Conservation (phyloP, 1,284 basidiomycete species). For the Mycocalia duriaeana region DNA sequence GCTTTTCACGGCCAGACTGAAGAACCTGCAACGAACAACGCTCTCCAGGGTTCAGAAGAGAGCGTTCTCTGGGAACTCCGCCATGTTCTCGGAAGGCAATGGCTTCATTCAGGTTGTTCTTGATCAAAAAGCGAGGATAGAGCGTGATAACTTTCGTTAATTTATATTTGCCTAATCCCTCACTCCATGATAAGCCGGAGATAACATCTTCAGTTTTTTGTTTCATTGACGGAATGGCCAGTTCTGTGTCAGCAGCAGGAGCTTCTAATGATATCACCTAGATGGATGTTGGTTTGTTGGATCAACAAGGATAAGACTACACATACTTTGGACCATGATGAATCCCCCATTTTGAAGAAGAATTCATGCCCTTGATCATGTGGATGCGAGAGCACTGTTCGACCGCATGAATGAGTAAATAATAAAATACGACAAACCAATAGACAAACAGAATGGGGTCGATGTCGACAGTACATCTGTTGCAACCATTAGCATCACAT, state of each 20-base stretch:
- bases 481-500: too few relatives aligned
- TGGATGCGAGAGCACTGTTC: slow-evolving; percentile 89
- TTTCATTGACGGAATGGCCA: slow-evolving; percentile 68
- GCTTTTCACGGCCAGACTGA: slow-evolving; percentile 60
- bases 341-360: slow-evolving; percentile 81
- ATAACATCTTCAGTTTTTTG: slow-evolving; percentile 79
- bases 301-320: too few relatives aligned
- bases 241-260: slow-evolving; percentile 83
- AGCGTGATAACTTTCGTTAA: slow-evolving; percentile 92
- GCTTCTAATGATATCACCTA: slow-evolving; percentile 88
- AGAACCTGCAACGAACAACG: slow-evolving; percentile 70
- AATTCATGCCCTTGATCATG: slow-evolving; percentile 83
- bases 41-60: slow-evolving; percentile 65
- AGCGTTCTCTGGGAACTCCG: slow-evolving; percentile 63
- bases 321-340: slow-evolving; percentile 83
- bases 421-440: slow-evolving; percentile 17
- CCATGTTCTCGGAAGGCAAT: slow-evolving; percentile 87
- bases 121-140: slow-evolving; percentile 86
- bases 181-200: slow-evolving; percentile 87
- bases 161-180: slow-evolving; percentile 96
- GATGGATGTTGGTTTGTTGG: background rate
- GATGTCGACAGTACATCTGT: slow-evolving; percentile 56
- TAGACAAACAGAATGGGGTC: slow-evolving; percentile 70
- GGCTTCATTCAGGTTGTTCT: slow-evolving; percentile 71
- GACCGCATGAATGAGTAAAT: slow-evolving; percentile 34